phyloP scores from a whole-genome alignment of 306 rosid species.

The Clitoria ternatea region DNA sequence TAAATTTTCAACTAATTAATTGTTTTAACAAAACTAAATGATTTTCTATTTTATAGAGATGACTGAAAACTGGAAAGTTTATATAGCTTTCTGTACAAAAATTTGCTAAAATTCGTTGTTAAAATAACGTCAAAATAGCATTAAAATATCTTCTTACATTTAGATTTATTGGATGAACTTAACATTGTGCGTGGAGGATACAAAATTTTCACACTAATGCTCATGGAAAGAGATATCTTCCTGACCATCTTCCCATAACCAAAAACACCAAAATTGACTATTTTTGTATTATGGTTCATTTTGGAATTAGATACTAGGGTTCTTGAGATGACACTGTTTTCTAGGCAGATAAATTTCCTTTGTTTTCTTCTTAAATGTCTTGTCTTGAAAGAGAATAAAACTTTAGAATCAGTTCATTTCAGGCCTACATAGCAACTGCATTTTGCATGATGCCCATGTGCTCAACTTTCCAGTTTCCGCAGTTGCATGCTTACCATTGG shows the following conservation, averaged over 20 bases:
- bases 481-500: conserved; percentile 16
- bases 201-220: not conserved
- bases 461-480: conserved; percentile 3
- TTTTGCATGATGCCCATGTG: not conserved
- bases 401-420: not conserved
- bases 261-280: not conserved
- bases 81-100: too few species aligned
- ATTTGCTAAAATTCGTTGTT: too few species aligned
- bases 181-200: not conserved
- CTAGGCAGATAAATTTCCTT: not conserved
- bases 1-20: too few species aligned
- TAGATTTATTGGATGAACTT: not conserved
- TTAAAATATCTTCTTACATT: too few species aligned
- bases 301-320: not conserved
- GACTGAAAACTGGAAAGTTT: too few species aligned
- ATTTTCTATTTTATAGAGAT: too few species aligned
- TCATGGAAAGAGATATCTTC: not conserved
- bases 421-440: not conserved
- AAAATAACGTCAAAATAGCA: too few species aligned
- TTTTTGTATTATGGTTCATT: not conserved
- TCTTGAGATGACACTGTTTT: not conserved
- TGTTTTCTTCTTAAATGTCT: not conserved
- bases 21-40: too few species aligned
- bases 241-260: not conserved
- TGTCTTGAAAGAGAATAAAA: not conserved